phyloP scores from a whole-genome alignment of 1,284 basidiomycete genomes.

The Ceratobasidium sp. region DNA sequence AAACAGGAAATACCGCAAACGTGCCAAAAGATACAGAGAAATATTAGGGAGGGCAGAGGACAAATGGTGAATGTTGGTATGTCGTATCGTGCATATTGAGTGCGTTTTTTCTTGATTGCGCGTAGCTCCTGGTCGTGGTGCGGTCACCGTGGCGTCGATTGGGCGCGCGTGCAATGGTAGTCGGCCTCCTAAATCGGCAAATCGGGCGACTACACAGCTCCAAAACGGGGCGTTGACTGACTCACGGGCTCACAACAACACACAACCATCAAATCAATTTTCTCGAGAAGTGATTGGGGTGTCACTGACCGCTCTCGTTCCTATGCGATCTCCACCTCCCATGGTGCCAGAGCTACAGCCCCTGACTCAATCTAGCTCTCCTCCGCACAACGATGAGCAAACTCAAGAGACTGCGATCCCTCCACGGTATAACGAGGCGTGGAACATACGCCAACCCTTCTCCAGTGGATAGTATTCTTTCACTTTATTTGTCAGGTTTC shows the following conservation, averaged over 20 bases:
- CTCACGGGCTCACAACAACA: neutral
- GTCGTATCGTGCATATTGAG: neutral
- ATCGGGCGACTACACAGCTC: neutral
- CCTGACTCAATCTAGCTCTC: neutral
- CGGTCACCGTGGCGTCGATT: neutral
- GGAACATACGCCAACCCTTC: neutral
- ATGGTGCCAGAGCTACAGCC: neutral
- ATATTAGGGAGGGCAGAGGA: neutral
- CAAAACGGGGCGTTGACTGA: neutral
- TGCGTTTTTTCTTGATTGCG: too few species aligned
- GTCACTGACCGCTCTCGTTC: too few species aligned
- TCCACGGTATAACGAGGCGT: slow-evolving; percentile 32
- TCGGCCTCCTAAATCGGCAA: neutral
- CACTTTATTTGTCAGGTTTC: too few species aligned
- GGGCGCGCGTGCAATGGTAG: neutral
- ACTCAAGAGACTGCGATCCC: slow-evolving; percentile 1
- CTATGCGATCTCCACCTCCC: too few species aligned
- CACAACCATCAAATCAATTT: neutral
- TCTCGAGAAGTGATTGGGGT: too few species aligned
- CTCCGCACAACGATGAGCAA: neutral
- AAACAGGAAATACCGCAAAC: neutral
- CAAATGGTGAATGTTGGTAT: neutral
- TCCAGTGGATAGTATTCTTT: slow-evolving; percentile 5
- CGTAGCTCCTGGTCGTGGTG: neutral
- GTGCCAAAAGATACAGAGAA: slow-evolving; percentile 5